Evolutionary conservation across 805 yeast genomes (phyloP).

Genomic region (Candida caryicola): DNA sequence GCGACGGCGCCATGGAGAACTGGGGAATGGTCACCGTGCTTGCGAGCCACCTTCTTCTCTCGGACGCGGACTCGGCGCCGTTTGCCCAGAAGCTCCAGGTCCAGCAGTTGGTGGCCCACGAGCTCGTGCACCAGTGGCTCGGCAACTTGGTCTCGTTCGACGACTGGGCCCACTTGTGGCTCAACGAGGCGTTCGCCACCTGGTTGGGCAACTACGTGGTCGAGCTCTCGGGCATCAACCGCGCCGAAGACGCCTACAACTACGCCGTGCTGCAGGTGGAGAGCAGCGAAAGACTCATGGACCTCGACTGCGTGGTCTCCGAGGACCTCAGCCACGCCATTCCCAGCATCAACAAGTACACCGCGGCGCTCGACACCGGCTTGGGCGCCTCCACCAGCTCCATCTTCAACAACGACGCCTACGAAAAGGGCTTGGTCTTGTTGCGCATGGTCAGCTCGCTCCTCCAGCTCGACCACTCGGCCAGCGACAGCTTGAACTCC

Average conservation of each 20-base stretch:
- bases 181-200: slow-evolving; percentile 78
- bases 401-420: slow-evolving; percentile 49
- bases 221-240: slow-evolving; percentile 15
- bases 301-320: slow-evolving; percentile 29
- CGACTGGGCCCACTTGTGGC: slow-evolving; percentile 67
- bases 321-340: slow-evolving; percentile 14
- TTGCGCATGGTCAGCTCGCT: slow-evolving; percentile 50
- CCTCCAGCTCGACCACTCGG: slow-evolving; percentile 29
- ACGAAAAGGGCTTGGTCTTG: slow-evolving; percentile 59
- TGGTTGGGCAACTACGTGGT: slow-evolving; percentile 57
- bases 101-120: slow-evolving; percentile 64
- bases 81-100: slow-evolving; percentile 29
- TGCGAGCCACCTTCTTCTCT: slow-evolving; percentile 40
- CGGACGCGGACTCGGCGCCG: slow-evolving; percentile 22
- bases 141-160: slow-evolving; percentile 69
- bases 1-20: slow-evolving; percentile 81
- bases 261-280: slow-evolving; percentile 12
- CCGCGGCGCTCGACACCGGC: slow-evolving; percentile 26
- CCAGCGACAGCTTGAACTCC: slow-evolving; percentile 1
- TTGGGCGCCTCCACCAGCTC: slow-evolving; percentile 29
- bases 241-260: slow-evolving; percentile 6
- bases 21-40: slow-evolving; percentile 67
- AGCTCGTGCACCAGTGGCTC: slow-evolving; percentile 76
- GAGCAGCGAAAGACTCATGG: slow-evolving; percentile 29
- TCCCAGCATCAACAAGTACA: slow-evolving; percentile 37